Conservation (phyloP, 1,139 yeast species). For the Hansenula lynferdii region DNA sequence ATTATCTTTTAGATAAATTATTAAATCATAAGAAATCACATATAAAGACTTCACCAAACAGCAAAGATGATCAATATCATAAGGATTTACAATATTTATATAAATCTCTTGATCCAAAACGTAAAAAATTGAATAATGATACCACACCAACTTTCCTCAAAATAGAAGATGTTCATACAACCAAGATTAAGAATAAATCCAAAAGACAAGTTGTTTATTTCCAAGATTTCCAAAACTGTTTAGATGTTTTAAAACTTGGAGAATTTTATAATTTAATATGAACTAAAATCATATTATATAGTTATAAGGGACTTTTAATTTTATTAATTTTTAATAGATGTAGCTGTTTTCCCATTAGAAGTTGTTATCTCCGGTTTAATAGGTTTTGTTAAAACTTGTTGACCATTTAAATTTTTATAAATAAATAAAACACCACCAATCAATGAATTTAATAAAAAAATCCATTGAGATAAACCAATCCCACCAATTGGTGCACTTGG, state of each 20-base stretch:
- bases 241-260: slow-evolving; percentile 21
- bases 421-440: not conserved
- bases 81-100: slow-evolving; percentile 12
- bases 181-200: slow-evolving; percentile 7
- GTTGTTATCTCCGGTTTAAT: not conserved
- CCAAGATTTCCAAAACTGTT: slow-evolving; percentile 17
- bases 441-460: slow-evolving; percentile 9
- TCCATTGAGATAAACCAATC: slow-evolving; percentile 35
- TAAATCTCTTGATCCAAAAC: slow-evolving; percentile 21
- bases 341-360: not conserved
- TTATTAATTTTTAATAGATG: not conserved
- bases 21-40: slow-evolving; percentile 24
- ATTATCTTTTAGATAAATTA: slow-evolving; percentile 32
- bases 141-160: not conserved
- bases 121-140: slow-evolving; percentile 10
- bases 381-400: not conserved
- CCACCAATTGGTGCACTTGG: slow-evolving; percentile 47
- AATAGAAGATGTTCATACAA: not conserved
- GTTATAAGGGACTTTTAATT: not conserved
- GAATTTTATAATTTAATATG: slow-evolving; percentile 10
- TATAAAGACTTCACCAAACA: not conserved
- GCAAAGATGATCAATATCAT: slow-evolving; percentile 5
- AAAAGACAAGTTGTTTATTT: slow-evolving; percentile 13
- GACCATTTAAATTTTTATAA: not conserved
- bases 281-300: too few species aligned